These are phyloP conservation scores for Xylaria sp. DNA, from an alignment of 2,329 filamentous ascomycete species.

Conservation along the genomic window DNA sequence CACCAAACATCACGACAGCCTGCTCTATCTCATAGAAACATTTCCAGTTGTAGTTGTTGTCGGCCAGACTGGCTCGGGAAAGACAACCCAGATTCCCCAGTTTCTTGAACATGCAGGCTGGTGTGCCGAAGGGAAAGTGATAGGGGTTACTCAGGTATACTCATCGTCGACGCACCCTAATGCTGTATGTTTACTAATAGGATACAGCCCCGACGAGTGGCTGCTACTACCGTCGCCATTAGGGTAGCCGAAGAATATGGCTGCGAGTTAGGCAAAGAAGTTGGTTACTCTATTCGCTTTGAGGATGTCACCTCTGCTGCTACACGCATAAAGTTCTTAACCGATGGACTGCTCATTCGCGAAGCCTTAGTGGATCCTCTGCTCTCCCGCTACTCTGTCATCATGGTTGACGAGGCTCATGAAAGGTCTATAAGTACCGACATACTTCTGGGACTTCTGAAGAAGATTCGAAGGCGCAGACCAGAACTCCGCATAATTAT, in stretches of 20 bases:
- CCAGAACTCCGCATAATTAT: slow-evolving; percentile 88
- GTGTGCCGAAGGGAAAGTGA: slow-evolving; percentile 83
- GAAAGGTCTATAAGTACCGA: slow-evolving; percentile 94
- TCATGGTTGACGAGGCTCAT: slow-evolving; percentile 98
- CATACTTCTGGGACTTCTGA: slow-evolving; percentile 86
- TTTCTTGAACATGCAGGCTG: slow-evolving; percentile 90
- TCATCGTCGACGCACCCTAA: background rate
- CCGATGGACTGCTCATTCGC: slow-evolving; percentile 88
- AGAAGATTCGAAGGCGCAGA: slow-evolving; percentile 85
- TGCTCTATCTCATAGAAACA: slow-evolving; percentile 89
- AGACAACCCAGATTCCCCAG: slow-evolving; percentile 95
- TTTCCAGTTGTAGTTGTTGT: slow-evolving; percentile 88
- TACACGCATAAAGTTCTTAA: slow-evolving; percentile 94
- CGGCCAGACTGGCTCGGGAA: slow-evolving; percentile 93
- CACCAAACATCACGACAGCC: slow-evolving; percentile 78
- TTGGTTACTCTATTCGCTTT: slow-evolving; percentile 91
- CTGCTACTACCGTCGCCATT: slow-evolving; percentile 87
- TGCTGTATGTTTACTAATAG: slow-evolving; percentile 31
- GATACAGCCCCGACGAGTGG: slow-evolving; percentile 82
- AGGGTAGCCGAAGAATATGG: slow-evolving; percentile 90
- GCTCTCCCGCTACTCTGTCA: slow-evolving; percentile 88
- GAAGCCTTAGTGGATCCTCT: slow-evolving; percentile 95
- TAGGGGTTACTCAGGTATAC: slow-evolving; percentile 89
- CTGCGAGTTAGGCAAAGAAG: slow-evolving; percentile 87
- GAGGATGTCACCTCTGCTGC: slow-evolving; percentile 89